Base-by-base conservation (phyloP, 257 asterid species). In the Petunia axillaris region DNA sequence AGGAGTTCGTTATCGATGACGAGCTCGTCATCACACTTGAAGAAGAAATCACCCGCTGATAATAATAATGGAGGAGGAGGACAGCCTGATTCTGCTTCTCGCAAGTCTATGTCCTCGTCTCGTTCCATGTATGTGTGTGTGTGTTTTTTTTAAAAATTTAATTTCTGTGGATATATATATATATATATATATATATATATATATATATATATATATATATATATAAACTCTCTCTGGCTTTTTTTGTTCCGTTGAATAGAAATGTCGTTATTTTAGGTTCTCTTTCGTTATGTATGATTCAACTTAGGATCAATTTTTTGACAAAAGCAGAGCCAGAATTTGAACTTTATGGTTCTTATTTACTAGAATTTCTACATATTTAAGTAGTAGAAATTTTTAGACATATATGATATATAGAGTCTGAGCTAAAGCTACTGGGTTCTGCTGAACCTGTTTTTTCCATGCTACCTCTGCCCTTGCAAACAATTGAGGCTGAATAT, bases 51-150 rank as follows among this genome's bases (percentile, higher is more conserved):
- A 48, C 59, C 80, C 0, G 6, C 40, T 3, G 80, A 57, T 39
- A 66, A 50, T 39, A 66, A 50, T 38, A 54, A 44, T 40, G 84
- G 76, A 2, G 82, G 75, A 36, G 75, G 63, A 46, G 13, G 58
- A 11, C 81, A 66, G 38, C 64, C 59, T 15, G 83, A 81, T 64
- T 48, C 82, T 35, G 76, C 76, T 4, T 0, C 53, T 4, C 13
- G 84, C 52, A 81, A 75, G 53, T 81, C 80, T 16, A 36, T 81
- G 2, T 59, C 84, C 43, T 60, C 66, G 25, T 62, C 80, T 2
- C 84, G 84, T 64, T 75, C 84, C 57, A 75, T 75, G 84, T 81
- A 39, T 60, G 84, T 62, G 36, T 46, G 84, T 81, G 46, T 60
- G 84, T 62, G 36, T 46, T 46, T 15, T 2, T 62, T 48, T 8